Evolutionary conservation across 306 rosid genomes (phyloP), one percentile per base, ranked within the genome.

Genomic region (Cucurbita argyrosperma): DNA sequence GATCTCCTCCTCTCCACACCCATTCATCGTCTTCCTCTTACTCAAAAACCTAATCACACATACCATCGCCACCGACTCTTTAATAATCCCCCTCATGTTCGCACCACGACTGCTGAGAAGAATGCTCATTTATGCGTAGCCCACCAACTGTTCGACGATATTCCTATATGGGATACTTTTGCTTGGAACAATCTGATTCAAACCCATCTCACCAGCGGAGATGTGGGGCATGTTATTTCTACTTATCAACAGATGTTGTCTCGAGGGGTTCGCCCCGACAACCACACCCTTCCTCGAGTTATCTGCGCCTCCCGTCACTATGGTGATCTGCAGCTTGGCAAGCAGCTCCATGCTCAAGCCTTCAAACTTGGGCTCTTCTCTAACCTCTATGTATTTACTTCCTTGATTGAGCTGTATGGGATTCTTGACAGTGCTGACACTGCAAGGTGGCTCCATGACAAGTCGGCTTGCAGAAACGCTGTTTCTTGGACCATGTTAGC

Each of bases 121-220:
- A 43, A 0, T 43, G 67, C 52, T 21, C 35, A 59, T 21, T n/a
- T 60, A 16, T 30, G 57, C 13, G 5, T 23, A 9, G 74, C 83
- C 78, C 74, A 74, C 78, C 72, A 42, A n/a, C 6, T 60, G 90
- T 80, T 89, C 83, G 90, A 85, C 77, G 85, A 81, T 79, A 85
- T 87, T 26, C 86, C 96, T 50, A 66, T 59, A 0, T 75, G 75
- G 73, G 92, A 90, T 68, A 87, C 87, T 8, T 90, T 84, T 52
- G 84, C 89, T 68, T 90, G 96, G 92, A 90, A 90, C 79, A 84
- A 53, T 47, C 87, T 90, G 21, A 82, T 90, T 55, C 92, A 87
- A 66, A 85, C 78, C 82, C 85, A 90, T 56, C 71, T 87, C 64
- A 19, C 85, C 30, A 79, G 63, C 58, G 77, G 77, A 35, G 76